Percentiles rank a stretch among this genome's conserved stretches.
These are phyloP conservation scores for Zalerion maritima DNA, from an alignment of 495 filamentous ascomycete genomes.

Conservation along the genomic window DNA sequence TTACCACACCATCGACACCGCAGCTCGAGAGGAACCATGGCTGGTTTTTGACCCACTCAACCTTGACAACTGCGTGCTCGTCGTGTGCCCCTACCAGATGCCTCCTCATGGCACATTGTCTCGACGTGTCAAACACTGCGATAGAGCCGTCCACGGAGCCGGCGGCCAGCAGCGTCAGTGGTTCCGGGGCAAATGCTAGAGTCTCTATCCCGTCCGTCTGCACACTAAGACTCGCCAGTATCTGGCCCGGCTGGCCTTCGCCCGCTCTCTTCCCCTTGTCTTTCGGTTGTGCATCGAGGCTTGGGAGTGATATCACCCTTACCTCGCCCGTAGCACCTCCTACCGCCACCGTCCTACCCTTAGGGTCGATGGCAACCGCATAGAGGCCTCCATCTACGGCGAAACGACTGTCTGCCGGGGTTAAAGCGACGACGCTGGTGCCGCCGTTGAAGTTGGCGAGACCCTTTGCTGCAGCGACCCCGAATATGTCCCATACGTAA, in stretches of 20 bases:
- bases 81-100: conserved; percentile 73
- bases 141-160: conserved; percentile 86
- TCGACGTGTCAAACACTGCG: conserved; percentile 70
- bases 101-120: conserved; percentile 65
- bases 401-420: conserved; percentile 72
- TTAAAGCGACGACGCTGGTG: conserved; percentile 67
- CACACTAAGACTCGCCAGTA: conserved; percentile 41
- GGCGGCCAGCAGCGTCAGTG: conserved; percentile 65
- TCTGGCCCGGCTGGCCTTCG: conserved; percentile 17
- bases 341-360: conserved; percentile 61
- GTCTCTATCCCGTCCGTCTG: conserved; percentile 77
- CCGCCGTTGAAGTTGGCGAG: conserved; percentile 51
- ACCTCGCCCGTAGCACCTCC: conserved; percentile 79
- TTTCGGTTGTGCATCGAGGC: conserved; percentile 36
- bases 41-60: conserved; percentile 59
- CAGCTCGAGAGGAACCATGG: conserved; percentile 60
- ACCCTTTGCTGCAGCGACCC: conserved; percentile 61
- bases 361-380: conserved; percentile 67
- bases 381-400: conserved; percentile 82
- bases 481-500: conserved; percentile 87
- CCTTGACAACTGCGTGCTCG: conserved; percentile 71
- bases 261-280: conserved; percentile 27
- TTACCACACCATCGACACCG: conserved; percentile 76
- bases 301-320: conserved; percentile 69
- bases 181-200: conserved; percentile 63